phyloP scores from a whole-genome alignment of 352 stramenopile genomes.

The Pythium insidiosum region DNA sequence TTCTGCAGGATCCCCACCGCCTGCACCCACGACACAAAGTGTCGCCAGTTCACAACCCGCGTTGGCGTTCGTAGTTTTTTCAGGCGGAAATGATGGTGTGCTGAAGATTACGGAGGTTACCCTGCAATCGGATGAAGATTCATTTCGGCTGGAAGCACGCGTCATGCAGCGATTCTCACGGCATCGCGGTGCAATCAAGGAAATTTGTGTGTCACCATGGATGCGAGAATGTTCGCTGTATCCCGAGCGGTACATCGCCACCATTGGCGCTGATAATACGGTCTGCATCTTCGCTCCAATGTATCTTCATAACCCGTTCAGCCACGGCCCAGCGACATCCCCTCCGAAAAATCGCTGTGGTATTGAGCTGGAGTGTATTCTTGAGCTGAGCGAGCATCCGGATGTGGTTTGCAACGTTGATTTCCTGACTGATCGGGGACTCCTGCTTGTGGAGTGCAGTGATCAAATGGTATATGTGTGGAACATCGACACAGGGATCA shows the following conservation, averaged over 20 bases:
- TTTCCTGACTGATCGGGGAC: conserved; percentile 53
- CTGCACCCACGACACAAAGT: neutral
- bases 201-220: conserved; percentile 48
- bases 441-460: conserved; percentile 60
- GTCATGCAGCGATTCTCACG: conserved; percentile 49
- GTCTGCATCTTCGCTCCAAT: conserved; percentile 54
- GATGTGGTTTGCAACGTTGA: conserved; percentile 38
- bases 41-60: conserved; percentile 20
- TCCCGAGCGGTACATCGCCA: conserved; percentile 57
- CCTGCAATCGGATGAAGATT: conserved; percentile 17
- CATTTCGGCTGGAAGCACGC: conserved; percentile 31
- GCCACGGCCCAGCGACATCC: neutral
- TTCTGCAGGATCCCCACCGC: conserved; percentile 2
- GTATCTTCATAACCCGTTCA: conserved; percentile 32
- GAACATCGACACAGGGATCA: conserved; percentile 64
- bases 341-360: conserved; percentile 3
- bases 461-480: conserved; percentile 77
- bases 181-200: conserved; percentile 49
- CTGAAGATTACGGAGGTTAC: conserved; percentile 47
- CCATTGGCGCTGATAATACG: conserved; percentile 46
- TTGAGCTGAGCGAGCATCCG: conserved; percentile 55
- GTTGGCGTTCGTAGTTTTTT: conserved; percentile 63
- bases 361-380: conserved; percentile 51
- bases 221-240: conserved; percentile 17
- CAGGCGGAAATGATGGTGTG: conserved; percentile 47